Evolutionary conservation across 2,329 filamentous ascomycete genomes (phyloP), one percentile per base, ranked within the genome.

Genomic region (Zopfia rhizophila): DNA sequence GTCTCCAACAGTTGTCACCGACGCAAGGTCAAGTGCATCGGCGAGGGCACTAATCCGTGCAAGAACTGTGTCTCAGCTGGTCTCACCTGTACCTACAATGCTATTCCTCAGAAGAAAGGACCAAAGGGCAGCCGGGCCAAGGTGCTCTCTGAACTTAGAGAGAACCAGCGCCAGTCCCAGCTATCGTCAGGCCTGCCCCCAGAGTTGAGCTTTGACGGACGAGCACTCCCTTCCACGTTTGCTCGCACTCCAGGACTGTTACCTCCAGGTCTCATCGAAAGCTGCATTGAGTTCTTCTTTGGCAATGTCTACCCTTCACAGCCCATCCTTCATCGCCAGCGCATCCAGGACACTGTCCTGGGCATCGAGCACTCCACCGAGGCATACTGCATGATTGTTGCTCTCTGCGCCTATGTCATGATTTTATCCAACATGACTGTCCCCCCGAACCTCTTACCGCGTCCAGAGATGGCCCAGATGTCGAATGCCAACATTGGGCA

Each of bases 291-390:
- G 31, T 82, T 82, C 52, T 87, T 82, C 69, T 83, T 85, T 68
- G 73, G 77, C 56, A 77, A 85, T 61, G 78, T 86, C 40, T 86
- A 86, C 54, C 82, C 83, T n/a, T 83, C 83, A 39, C 83, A 85
- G 74, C 84, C 84, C 1, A 76, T 86, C 3, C 67, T 86, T 6
- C 80, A 85, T 53, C 73, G 73, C 27, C 68, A 73, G 48, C 72
- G 70, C 39, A 70, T 78, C 41, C 82, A 82, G 61, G 80, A 84
- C 31, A 75, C 75, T 7, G 73, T 84, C 32, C 73, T 78, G 32
- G 74, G 73, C 54, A 81, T 82, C 62, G 76, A 80, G 70, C 61
- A 70, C 51, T 69, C 75, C 11, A 66, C 81, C 22, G 84, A 84
- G 48, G 78, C 83, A 4, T 80, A 86, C 41, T 85, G 82, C 60